phyloP scores from a whole-genome alignment of 2,329 filamentous ascomycete genomes.

The Ophiostoma himal-ulmi region DNA sequence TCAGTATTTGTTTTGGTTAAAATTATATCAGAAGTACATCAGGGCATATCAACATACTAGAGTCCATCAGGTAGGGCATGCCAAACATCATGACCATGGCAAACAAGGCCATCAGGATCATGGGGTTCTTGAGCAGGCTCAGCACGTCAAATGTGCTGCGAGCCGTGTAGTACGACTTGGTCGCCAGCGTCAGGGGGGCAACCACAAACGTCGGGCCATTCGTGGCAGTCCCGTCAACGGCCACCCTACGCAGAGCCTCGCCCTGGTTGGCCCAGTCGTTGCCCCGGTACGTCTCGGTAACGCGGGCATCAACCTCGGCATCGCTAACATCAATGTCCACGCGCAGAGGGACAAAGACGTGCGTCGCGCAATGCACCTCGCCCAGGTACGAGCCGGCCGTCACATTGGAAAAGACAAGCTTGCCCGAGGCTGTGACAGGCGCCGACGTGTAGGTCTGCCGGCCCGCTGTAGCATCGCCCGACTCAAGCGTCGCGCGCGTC shows the following conservation, averaged over 20 bases:
- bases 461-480: conserved; percentile 47
- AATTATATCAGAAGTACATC: background rate
- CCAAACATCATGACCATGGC: conserved; percentile 80
- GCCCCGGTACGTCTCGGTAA: conserved; percentile 81
- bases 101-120: conserved; percentile 87
- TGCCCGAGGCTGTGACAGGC: conserved; percentile 61
- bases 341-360: conserved; percentile 71
- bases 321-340: conserved; percentile 56
- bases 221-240: conserved; percentile 25
- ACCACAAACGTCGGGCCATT: conserved; percentile 44
- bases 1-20: background rate
- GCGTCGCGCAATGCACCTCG: conserved; percentile 69
- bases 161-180: conserved; percentile 72
- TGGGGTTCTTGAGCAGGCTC: conserved; percentile 82
- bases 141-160: conserved; percentile 72
- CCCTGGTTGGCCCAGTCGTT: conserved; percentile 89
- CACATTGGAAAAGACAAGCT: conserved; percentile 71
- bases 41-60: conserved; percentile 59
- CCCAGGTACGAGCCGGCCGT: conserved; percentile 70
- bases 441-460: conserved; percentile 43
- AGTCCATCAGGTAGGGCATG: conserved; percentile 92
- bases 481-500: conserved; percentile 62
- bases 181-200: conserved; percentile 50
- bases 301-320: conserved; percentile 33
- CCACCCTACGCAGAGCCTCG: conserved; percentile 46